Percentiles rank a stretch among this genome's conserved stretches.
Evolutionary conservation across 768 basidiomycete genomes (phyloP).

Genomic region (Clavulina sp.): DNA sequence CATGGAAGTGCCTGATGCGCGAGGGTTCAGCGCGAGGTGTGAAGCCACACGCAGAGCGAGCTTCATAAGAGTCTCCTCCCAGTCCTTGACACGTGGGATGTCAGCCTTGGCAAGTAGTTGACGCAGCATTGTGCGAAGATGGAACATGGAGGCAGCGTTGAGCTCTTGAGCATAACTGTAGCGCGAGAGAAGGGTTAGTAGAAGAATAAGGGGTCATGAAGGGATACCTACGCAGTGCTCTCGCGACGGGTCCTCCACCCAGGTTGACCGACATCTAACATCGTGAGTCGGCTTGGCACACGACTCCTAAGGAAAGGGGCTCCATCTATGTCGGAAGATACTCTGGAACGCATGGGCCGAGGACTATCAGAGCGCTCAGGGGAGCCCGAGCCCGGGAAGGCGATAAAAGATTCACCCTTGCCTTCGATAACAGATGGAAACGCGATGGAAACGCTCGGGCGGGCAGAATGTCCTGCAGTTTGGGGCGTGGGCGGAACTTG

Average conservation of each 20-base stretch:
- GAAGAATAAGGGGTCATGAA: not conserved
- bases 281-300: constrained; percentile 54
- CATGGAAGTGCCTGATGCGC: constrained; percentile 80
- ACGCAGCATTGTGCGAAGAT: constrained; percentile 76
- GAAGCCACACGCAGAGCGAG: constrained; percentile 75
- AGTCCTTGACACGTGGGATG: constrained; percentile 68
- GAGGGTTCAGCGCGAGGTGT: constrained; percentile 61
- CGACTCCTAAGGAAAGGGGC: constrained; percentile 72
- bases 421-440: constrained; percentile 32
- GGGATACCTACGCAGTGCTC: constrained; percentile 60
- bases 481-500: too few relatives aligned
- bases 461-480: too few relatives aligned
- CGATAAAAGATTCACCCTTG: constrained; percentile 42
- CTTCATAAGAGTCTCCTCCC: constrained; percentile 71
- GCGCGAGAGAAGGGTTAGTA: constrained; percentile 5
- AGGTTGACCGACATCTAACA: constrained; percentile 31
- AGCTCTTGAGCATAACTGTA: constrained; percentile 66
- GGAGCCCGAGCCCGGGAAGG: constrained; percentile 53
- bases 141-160: constrained; percentile 71
- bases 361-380: constrained; percentile 53
- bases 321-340: constrained; percentile 44
- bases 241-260: constrained; percentile 80
- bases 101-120: constrained; percentile 75
- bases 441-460: constrained; percentile 24
- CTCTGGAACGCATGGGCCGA: constrained; percentile 39